Evolutionary conservation across 805 yeast genomes (phyloP).

Genomic region (Metschnikowia drakensbergensis): DNA sequence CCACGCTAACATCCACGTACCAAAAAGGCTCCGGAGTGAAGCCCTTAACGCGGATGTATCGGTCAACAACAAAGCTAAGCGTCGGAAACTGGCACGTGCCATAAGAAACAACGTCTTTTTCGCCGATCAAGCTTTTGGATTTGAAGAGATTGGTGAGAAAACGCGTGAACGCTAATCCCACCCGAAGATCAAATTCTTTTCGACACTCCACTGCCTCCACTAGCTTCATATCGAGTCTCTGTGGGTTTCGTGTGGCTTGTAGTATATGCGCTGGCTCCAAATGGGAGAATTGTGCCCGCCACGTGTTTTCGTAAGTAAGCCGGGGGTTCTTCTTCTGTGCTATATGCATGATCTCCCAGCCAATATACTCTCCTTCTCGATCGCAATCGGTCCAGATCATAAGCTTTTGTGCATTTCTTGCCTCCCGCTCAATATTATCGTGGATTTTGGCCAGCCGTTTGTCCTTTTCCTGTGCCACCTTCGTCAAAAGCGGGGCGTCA

Average conservation of each 20-base stretch:
- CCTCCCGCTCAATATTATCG: constrained; percentile 64
- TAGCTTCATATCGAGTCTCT: constrained; percentile 56
- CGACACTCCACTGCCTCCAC: constrained; percentile 85
- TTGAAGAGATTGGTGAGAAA: constrained; percentile 57
- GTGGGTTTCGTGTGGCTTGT: constrained; percentile 70
- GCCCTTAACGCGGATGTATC: constrained; percentile 68
- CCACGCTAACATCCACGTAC: constrained; percentile 56
- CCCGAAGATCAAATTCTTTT: constrained; percentile 80
- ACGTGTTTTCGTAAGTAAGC: constrained; percentile 45
- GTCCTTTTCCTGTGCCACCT: constrained; percentile 36
- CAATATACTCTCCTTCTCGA: constrained; percentile 25
- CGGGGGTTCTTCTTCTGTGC: constrained; percentile 51
- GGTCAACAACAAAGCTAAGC: constrained; percentile 90
- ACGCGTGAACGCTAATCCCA: constrained; percentile 88
- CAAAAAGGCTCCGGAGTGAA: constrained; percentile 81
- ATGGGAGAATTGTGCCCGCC: constrained; percentile 85
- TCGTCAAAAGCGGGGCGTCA: constrained; percentile 59
- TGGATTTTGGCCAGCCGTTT: constrained; percentile 39
- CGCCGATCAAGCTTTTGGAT: constrained; percentile 29
- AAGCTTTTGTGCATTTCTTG: constrained; percentile 53
- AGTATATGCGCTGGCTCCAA: constrained; percentile 71
- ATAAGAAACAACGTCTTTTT: constrained; percentile 56
- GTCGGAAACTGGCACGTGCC: constrained; percentile 98
- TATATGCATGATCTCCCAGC: constrained; percentile 53
- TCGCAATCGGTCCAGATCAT: constrained; percentile 97